Conservation (phyloP, 192 early-diverging fungal species). For the Lobosporangium transversale region DNA sequence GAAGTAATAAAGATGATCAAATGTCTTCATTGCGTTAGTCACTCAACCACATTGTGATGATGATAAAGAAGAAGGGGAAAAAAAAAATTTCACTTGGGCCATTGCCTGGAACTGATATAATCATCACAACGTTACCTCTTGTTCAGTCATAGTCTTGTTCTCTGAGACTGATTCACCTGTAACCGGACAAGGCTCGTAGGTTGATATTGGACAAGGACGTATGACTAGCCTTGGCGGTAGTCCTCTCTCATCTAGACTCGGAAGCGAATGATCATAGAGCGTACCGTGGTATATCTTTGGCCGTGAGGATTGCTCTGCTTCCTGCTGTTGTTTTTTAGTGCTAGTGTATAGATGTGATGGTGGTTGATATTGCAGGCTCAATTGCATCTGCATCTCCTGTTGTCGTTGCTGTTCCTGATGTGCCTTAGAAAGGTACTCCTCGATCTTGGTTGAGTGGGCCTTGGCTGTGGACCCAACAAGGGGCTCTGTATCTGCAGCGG, state of each 20-base stretch:
- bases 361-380: conserved; percentile 31
- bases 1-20: no score
- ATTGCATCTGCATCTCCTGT: conserved; percentile 12
- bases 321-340: conserved; percentile 3
- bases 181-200: conserved; percentile 6
- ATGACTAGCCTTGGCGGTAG: background rate
- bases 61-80: background rate
- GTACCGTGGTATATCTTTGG: conserved; percentile 24
- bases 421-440: conserved; percentile 45
- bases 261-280: conserved; percentile 42
- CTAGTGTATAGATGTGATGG: conserved; percentile 17
- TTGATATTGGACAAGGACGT: conserved; percentile 9
- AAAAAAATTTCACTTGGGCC: no score
- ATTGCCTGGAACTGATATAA: no score
- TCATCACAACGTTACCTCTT: no score
- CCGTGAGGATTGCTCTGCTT: background rate
- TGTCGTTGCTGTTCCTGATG: conserved; percentile 31
- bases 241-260: no score
- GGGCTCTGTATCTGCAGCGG: conserved; percentile 23
- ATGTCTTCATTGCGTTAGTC: no score
- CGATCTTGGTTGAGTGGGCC: conserved; percentile 17
- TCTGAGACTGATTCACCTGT: conserved; percentile 4
- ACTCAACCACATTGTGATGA: no score
- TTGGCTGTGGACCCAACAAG: conserved; percentile 30
- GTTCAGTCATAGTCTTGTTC: conserved; percentile 21